Evolutionary conservation across 2,329 filamentous ascomycete genomes (phyloP).

Genomic region (Alternaria consortialis): DNA sequence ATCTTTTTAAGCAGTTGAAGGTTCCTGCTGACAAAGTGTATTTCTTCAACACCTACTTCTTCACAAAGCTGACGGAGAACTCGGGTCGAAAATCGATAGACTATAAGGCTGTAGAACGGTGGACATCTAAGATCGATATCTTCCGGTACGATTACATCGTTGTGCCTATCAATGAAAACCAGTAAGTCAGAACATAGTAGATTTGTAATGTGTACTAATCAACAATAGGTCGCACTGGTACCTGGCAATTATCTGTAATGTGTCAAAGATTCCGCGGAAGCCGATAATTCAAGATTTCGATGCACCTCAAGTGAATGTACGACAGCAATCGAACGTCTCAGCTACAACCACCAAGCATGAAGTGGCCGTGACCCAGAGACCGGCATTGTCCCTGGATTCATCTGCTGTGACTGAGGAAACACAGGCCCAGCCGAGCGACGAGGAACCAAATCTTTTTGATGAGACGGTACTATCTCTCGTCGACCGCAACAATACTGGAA

Average conservation of each 20-base stretch:
- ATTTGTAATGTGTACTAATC: constrained; percentile 8
- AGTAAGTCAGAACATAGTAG: constrained; percentile 39
- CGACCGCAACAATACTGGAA: constrained; percentile 24
- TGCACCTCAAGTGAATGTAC: not conserved
- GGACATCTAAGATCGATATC: constrained; percentile 87
- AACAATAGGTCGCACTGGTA: constrained; percentile 77
- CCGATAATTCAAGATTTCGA: constrained; percentile 24
- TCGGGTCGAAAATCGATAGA: constrained; percentile 69
- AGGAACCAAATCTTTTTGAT: constrained; percentile 34
- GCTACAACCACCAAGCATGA: not conserved
- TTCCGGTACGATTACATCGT: constrained; percentile 88
- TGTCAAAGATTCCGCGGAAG: constrained; percentile 66
- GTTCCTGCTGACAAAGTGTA: constrained; percentile 71
- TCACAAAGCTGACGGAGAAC: constrained; percentile 72
- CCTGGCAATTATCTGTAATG: constrained; percentile 92
- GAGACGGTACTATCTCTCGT: constrained; percentile 34
- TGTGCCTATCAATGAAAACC: constrained; percentile 84
- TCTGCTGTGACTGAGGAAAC: not conserved
- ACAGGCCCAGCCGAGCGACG: constrained; percentile 6
- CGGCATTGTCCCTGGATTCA: not conserved
- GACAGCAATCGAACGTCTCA: not conserved
- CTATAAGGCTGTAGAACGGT: constrained; percentile 83
- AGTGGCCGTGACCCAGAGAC: not conserved
- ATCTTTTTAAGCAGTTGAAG: constrained; percentile 48
- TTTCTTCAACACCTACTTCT: constrained; percentile 95